Evolutionary conservation across 257 asterid species (phyloP), one percentile per base, ranked within the genome.

Genomic region (Capsicum rhomboideum): DNA sequence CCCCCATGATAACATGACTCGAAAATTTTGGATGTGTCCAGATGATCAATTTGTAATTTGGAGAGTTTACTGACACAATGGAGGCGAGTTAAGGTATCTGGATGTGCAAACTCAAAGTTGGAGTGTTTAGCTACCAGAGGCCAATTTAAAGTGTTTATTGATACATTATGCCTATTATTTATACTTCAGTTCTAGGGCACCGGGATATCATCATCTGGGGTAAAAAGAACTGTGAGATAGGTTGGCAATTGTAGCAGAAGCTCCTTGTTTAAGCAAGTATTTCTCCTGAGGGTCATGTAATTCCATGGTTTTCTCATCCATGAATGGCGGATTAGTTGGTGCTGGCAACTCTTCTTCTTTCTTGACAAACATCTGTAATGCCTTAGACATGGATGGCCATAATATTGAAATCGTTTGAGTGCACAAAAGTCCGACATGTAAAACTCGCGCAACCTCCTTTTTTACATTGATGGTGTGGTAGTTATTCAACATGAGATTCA

Each of bases 261-360:
- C 82, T 0, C 63, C 75, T 8, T 18, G 12, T 23, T 49, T 82
- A 68, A 59, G 78, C 1, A 59, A 86, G 83, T 55, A 20, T 13
- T 58, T 82, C 37, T 88, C 88, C 78, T 67, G 12, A 58, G 82
- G 71, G 77, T 71, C 88, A 58, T 86, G 74, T n/a, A 85, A 78
- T 67, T 85, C 89, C 88, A 88, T 86, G 54, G 86, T 88, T 20
- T 59, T 85, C 68, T 89, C 91, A 67, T 89, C 88, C 20, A 89
- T 12, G 3, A 89, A 56, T 20, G 64, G 66, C 13, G 86, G 86
- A 77, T 68, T 79, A 20, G 84, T 34, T 13, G 88, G 88, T n/a
- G 81, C 1, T 6, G 86, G 84, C 1, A 85, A 64, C 6, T 50
- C 40, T 64, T 82, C 85, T 0, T 82, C 86, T 42, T 61, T 82